phyloP scores from a whole-genome alignment of 2,329 filamentous ascomycete species.

The Hysterium pulicare region DNA sequence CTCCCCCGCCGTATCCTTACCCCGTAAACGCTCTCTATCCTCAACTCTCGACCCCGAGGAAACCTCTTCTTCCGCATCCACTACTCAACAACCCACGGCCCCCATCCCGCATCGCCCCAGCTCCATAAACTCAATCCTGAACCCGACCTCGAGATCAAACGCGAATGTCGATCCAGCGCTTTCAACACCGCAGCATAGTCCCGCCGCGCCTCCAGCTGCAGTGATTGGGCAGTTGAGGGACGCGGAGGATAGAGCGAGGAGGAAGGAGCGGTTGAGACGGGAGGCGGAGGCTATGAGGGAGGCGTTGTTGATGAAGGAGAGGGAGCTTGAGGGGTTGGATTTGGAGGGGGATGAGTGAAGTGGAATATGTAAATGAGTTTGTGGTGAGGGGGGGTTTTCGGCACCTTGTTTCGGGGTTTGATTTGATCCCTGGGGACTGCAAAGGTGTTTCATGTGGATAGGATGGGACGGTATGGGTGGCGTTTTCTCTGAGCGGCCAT shows the following conservation, averaged over 20 bases:
- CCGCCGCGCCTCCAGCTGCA: not conserved
- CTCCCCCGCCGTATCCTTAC: constrained; percentile 21
- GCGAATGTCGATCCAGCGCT: constrained; percentile 8
- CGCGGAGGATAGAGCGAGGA: constrained; percentile 26
- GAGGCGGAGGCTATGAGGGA: constrained; percentile 32
- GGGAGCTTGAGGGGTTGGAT: constrained; percentile 30
- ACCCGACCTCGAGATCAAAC: not conserved
- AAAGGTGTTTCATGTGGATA: too few relatives aligned
- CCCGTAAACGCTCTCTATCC: constrained; percentile 36
- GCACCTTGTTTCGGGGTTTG: too few relatives aligned
- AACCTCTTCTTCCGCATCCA: not conserved
- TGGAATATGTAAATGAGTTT: too few relatives aligned
- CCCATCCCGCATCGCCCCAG: not conserved
- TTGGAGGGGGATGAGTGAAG: not conserved
- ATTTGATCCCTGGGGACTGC: too few relatives aligned
- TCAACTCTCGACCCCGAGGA: constrained; percentile 29
- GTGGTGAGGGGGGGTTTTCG: too few relatives aligned
- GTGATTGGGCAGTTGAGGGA: constrained; percentile 6
- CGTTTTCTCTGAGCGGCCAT: too few relatives aligned
- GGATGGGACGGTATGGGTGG: too few relatives aligned
- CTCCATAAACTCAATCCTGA: constrained; percentile 1
- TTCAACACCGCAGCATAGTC: not conserved
- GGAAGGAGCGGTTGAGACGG: constrained; percentile 26
- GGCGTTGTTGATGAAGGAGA: constrained; percentile 25
- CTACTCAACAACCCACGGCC: not conserved